phyloP scores from a whole-genome alignment of 345 rosid genomes.

The Carallia brachiata region DNA sequence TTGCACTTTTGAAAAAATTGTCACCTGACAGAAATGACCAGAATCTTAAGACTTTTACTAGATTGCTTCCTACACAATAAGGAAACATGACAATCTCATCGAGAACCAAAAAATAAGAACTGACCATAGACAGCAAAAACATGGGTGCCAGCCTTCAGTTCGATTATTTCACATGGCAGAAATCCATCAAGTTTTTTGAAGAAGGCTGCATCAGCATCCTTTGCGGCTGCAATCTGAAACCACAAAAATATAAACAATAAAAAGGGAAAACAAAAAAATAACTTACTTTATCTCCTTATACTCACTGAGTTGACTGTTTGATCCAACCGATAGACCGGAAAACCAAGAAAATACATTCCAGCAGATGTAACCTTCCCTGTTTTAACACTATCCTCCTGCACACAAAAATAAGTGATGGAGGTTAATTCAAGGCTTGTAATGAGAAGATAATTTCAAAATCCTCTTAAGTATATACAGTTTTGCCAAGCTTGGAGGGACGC shows the following conservation, averaged over 20 bases:
- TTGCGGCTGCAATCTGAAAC: constrained; percentile 69
- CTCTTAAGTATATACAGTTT: no score
- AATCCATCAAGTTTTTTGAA: constrained; percentile 92
- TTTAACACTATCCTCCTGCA: constrained; percentile 85
- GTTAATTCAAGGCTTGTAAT: background rate
- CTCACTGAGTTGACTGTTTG: constrained; percentile 74
- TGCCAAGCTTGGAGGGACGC: no score
- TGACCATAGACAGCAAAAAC: constrained; percentile 93
- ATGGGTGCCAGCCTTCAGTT: constrained; percentile 86
- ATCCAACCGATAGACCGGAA: constrained; percentile 89
- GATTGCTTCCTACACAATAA: constrained; percentile 16
- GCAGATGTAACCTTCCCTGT: constrained; percentile 86
- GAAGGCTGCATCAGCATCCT: constrained; percentile 90
- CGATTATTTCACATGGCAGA: constrained; percentile 91
- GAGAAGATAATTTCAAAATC: background rate
- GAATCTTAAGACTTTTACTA: constrained; percentile 14
- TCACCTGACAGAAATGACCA: constrained; percentile 58
- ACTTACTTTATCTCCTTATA: constrained; percentile 3
- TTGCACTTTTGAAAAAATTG: constrained; percentile 85
- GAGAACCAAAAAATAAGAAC: constrained; percentile 33
- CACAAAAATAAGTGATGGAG: background rate
- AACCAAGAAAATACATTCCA: constrained; percentile 96
- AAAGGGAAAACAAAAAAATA: constrained; percentile 15
- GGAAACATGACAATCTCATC: constrained; percentile 9
- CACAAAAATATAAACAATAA: constrained; percentile 10